Evolutionary conservation across 2,329 filamentous ascomycete genomes (phyloP), one percentile per base, ranked within the genome.

Genomic region (Xylariaceae sp.): DNA sequence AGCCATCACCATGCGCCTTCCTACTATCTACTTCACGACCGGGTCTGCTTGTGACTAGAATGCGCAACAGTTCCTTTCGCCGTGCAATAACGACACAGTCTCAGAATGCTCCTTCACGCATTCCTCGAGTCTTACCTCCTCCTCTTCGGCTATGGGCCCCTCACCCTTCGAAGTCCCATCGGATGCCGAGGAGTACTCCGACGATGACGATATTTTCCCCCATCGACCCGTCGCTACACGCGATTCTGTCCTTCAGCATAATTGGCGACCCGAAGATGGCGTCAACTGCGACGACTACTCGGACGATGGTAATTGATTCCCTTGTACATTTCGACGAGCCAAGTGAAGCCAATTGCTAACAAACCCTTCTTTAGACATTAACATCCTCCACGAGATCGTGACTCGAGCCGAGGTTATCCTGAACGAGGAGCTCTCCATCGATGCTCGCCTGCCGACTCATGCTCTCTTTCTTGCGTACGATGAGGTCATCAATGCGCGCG

Each of bases 401-500:
- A 65, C 68, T 40, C 70, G 72, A 47, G 88, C 85, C 27, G 77
- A 89, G 60, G 64, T 73, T 25, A 69, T 83, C 19, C 67, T 77
- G 33, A 63, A 72, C 29, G 59, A 59, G 13, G 59, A 59, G 9
- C 62, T 75, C 2, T 65, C 75, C 1, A 72, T 79, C 36, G 70
- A 70, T 31, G 74, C 82, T 47, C 71, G 74, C 35, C 67, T 83
- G 15, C 80, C 84, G 3, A 86, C 82, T 37, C 78, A 79, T 51
- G 85, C 86, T 8, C 71, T 94, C 13, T 93, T 93, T 59, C 70
- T 72, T 33, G 85, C 86, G 19, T 93, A 93, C 54, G 82, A 92
- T 52, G 68, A 75, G 36, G 70, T 89, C 26, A 72, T 94, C n/a
- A 75, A 74, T 5, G 67, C 77, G 44, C 67, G 83, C 63, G 81